These are phyloP conservation scores for Allium cepa DNA, from an alignment of 106 monocot genomes.

Conservation along the genomic window DNA sequence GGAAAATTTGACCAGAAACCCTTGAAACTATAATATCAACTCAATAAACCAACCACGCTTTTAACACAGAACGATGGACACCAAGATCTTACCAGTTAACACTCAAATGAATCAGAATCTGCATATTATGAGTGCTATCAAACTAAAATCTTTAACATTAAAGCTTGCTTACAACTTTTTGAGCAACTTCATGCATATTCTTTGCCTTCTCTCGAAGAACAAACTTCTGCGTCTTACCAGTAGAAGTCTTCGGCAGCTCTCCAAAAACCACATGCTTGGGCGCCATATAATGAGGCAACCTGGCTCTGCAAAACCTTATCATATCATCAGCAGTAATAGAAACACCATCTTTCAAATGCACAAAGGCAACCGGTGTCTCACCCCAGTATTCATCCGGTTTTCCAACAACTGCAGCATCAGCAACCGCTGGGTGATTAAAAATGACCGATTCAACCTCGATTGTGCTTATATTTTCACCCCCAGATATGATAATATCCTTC, in stretches of 20 bases:
- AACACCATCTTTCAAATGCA: constrained; percentile 13
- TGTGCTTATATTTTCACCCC: constrained; percentile 23
- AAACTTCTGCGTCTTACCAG: constrained; percentile 20
- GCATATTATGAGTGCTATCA: too few species aligned
- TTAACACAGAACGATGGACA: too few species aligned
- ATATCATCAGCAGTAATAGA: constrained; percentile 4
- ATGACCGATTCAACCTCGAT: constrained; percentile 26
- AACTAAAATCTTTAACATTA: neutral
- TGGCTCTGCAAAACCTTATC: constrained; percentile 8
- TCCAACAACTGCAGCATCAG: constrained; percentile 18
- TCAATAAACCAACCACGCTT: too few species aligned
- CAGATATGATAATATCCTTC: constrained; percentile 21
- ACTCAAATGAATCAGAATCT: too few species aligned
- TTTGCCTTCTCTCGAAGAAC: constrained; percentile 19
- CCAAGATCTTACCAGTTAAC: too few species aligned
- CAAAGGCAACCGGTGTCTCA: constrained; percentile 21
- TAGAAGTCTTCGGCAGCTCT: constrained; percentile 18
- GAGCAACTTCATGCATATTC: constrained; percentile 3
- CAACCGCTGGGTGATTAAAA: constrained; percentile 15
- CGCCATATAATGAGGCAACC: constrained; percentile 24
- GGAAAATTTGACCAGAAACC: too few species aligned
- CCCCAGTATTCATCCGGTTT: constrained; percentile 18
- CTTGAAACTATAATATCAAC: too few species aligned
- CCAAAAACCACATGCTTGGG: constrained; percentile 16
- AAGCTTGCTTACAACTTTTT: constrained; percentile 5